Base-by-base conservation (phyloP, 306 rosid genomes). In the Quercus gilva region DNA sequence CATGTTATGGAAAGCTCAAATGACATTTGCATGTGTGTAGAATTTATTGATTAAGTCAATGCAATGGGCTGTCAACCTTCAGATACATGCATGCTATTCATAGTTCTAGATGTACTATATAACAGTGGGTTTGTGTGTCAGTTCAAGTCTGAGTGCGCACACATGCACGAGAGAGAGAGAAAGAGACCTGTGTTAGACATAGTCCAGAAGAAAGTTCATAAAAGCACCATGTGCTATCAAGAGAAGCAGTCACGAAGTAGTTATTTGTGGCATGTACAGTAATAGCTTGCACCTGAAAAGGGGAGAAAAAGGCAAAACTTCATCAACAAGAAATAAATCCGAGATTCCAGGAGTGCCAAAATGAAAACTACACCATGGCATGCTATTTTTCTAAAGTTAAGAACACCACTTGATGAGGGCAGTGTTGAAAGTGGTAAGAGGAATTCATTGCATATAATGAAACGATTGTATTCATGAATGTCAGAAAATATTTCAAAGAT, bases 141-240 rank as follows among this genome's bases (percentile, higher is more conserved):
- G 45, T 37, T 37, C 53, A 49, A 10, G 53, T 49, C 53, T 49
- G 53, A 49, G 53, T 49, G 4, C 5, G 1, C 53, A 49, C 53
- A 12, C 53, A 13, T 49, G 14, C 53, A 49, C 1, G 1, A 74
- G 74, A 35, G 69, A 49, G 70, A 53, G 81, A 20, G 55, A 76
- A 56, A 57, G 49, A 76, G 31, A 94, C 99, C 99, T 95, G 99
- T 69, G 97, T 84, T 20, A 95, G 89, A 85, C 99, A 95, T 82
- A 90, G 84, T 45, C 99, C 99, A 19, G 98, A 90, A 76, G 99
- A 83, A 71, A 96, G 85, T 3, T 96, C 97, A 80, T 96, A 96
- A 84, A 96, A 96, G 85, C 98, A 93, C 99, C 99, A 96, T 15
- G 96, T 90, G 84, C 88, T 87, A 69, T 96, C 99, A 78, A 96